Conservation (phyloP, 306 rosid genomes). For the Adenanthera pavonina region DNA sequence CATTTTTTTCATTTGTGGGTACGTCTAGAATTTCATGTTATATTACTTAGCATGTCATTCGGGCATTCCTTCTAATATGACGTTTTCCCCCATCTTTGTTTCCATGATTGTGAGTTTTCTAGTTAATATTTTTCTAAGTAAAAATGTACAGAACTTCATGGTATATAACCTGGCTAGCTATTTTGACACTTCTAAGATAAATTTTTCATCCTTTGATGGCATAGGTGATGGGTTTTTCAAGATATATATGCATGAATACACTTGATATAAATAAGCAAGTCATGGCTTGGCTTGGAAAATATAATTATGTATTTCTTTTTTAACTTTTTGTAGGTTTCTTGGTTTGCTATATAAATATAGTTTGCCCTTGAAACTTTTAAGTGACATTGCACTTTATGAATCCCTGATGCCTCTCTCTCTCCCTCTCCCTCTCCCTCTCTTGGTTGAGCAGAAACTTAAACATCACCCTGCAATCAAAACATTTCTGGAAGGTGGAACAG, state of each 20-base stretch:
- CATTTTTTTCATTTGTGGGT: not conserved
- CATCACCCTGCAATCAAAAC: constrained; percentile 87
- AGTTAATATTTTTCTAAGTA: not conserved
- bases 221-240: constrained; percentile 12
- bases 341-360: constrained; percentile 17
- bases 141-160: not conserved
- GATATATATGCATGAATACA: constrained; percentile 1
- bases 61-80: not conserved
- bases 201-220: not conserved
- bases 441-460: constrained; percentile 72
- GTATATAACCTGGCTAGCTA: not conserved
- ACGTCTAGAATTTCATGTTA: not conserved
- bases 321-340: constrained; percentile 16
- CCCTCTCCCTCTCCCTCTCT: too few species aligned
- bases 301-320: constrained; percentile 14
- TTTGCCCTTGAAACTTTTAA: constrained; percentile 21
- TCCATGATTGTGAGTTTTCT: constrained; percentile 18
- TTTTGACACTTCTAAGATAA: not conserved
- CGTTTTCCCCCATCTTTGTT: not conserved
- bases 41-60: constrained; percentile 11
- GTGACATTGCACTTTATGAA: constrained; percentile 24
- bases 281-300: constrained; percentile 21
- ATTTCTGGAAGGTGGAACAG: constrained; percentile 84
- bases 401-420: constrained; percentile 27
- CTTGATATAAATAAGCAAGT: constrained; percentile 5